phyloP scores from a whole-genome alignment of 352 stramenopile species.

The Blastocystis sp. region DNA sequence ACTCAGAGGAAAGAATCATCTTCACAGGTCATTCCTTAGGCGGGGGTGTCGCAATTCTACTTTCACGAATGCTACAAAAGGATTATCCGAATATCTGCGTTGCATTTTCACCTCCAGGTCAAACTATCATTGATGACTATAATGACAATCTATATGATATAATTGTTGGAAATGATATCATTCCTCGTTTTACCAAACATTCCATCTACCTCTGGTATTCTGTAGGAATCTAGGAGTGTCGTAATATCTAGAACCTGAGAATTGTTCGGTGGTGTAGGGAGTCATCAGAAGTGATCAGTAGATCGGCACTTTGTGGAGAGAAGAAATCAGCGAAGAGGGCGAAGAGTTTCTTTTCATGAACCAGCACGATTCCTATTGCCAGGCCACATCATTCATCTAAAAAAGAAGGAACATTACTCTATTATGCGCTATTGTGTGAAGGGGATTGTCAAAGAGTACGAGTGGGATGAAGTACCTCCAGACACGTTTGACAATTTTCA shows the following conservation, averaged over 20 bases:
- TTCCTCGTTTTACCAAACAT: not conserved
- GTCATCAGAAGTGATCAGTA: too few species aligned
- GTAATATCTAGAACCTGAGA: too few species aligned
- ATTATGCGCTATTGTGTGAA: too few species aligned
- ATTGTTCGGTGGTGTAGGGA: too few species aligned
- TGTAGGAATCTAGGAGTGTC: not conserved
- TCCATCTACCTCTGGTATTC: not conserved
- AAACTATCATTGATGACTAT: not conserved
- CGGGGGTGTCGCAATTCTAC: not conserved
- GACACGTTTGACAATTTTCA: not conserved
- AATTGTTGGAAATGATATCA: slow-evolving; percentile 7
- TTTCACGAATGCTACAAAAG: not conserved
- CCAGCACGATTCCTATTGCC: too few species aligned
- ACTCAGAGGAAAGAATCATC: not conserved
- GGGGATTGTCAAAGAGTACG: not conserved
- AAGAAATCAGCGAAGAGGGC: not conserved
- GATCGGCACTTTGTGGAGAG: not conserved
- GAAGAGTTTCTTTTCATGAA: not conserved
- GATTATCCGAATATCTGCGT: not conserved
- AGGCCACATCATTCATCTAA: too few species aligned
- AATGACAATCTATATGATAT: not conserved
- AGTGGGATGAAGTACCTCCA: not conserved
- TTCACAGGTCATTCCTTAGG: slow-evolving; percentile 33
- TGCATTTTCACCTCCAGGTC: slow-evolving; percentile 1
- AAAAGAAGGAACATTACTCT: too few species aligned